These are phyloP conservation scores for Corylus avellana DNA, from an alignment of 306 rosid species.

Conservation along the genomic window DNA sequence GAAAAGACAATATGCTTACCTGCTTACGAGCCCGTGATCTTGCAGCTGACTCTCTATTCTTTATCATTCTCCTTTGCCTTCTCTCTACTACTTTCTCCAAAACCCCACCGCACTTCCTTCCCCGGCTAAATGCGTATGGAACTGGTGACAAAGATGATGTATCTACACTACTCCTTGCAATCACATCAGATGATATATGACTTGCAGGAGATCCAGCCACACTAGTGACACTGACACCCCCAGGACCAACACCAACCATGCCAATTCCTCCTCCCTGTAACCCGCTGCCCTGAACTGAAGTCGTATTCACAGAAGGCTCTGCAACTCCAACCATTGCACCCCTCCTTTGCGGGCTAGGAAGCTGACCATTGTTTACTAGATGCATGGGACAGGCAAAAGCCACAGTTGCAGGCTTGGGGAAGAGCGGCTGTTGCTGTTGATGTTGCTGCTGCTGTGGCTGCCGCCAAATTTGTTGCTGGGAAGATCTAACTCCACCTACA, in stretches of 20 bases:
- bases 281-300: slow-evolving; percentile 42
- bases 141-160: slow-evolving; percentile 56
- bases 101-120: slow-evolving; percentile 55
- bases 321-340: slow-evolving; percentile 43
- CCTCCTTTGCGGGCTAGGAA: slow-evolving; percentile 45
- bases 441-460: slow-evolving; percentile 58
- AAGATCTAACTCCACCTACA: slow-evolving; percentile 40
- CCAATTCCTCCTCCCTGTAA: slow-evolving; percentile 40
- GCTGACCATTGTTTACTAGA: slow-evolving; percentile 54
- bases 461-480: slow-evolving; percentile 47
- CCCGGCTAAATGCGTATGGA: slow-evolving; percentile 66
- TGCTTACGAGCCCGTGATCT: slow-evolving; percentile 98
- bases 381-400: slow-evolving; percentile 62
- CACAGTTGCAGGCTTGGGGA: slow-evolving; percentile 66
- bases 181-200: slow-evolving; percentile 57
- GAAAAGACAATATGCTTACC: slow-evolving; percentile 42
- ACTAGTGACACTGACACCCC: slow-evolving; percentile 40
- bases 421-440: slow-evolving; percentile 54
- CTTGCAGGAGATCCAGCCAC: slow-evolving; percentile 51
- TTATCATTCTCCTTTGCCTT: slow-evolving; percentile 95
- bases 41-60: slow-evolving; percentile 97
- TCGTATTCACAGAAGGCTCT: slow-evolving; percentile 54
- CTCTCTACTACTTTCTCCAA: slow-evolving; percentile 91
- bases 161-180: slow-evolving; percentile 39
- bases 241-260: slow-evolving; percentile 48